phyloP scores from a whole-genome alignment of 2,329 filamentous ascomycete genomes.

The Geosmithia morbida region DNA sequence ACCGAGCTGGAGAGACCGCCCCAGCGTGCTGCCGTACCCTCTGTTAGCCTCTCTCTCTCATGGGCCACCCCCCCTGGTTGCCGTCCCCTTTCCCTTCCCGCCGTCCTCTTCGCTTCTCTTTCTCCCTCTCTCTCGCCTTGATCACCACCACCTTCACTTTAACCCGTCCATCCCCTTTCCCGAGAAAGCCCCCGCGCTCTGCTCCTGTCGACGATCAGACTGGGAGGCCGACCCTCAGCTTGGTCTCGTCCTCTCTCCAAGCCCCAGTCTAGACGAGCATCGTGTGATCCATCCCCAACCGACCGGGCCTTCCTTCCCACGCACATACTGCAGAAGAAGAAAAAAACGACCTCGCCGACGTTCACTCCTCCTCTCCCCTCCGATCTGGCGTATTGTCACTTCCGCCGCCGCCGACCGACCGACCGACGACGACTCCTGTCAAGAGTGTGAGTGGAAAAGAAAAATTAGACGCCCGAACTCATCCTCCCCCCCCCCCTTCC shows the following conservation, averaged over 20 bases:
- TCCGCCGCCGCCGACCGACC: neutral
- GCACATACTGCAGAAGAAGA: too few species aligned
- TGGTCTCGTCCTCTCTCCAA: constrained; percentile 1
- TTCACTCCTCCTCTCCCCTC: neutral
- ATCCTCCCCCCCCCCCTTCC: neutral
- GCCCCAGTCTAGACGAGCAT: constrained; percentile 2
- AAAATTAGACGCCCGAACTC: neutral
- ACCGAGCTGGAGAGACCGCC: too few species aligned
- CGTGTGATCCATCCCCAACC: neutral
- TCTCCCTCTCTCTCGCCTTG: neutral
- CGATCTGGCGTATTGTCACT: neutral
- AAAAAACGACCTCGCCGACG: neutral
- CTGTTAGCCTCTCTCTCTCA: neutral
- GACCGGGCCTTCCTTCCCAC: neutral
- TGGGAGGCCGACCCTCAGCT: constrained; percentile 1
- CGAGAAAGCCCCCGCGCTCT: constrained; percentile 2
- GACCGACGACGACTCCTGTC: neutral
- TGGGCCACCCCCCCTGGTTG: neutral
- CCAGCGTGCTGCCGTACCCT: too few species aligned
- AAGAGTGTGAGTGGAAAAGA: neutral
- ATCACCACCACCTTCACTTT: constrained; percentile 1
- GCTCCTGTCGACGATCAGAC: constrained; percentile 3
- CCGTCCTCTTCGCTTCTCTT: constrained; percentile 2
- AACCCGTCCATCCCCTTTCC: neutral
- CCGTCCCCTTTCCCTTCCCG: constrained; percentile 1